These are phyloP conservation scores for Drosera capensis DNA, from an alignment of 148 eudicot species.

Conservation along the genomic window DNA sequence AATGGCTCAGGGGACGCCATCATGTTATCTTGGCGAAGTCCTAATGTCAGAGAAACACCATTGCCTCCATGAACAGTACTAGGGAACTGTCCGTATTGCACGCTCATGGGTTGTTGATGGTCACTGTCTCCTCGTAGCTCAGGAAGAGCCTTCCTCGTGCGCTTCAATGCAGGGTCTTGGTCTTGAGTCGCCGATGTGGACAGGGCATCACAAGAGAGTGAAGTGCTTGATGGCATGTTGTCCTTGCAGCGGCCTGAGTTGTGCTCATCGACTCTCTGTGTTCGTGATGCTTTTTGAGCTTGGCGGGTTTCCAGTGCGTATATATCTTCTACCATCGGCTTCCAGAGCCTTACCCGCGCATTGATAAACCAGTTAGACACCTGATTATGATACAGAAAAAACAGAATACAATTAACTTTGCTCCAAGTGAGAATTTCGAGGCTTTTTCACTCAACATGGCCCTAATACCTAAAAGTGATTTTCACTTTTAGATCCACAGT, in stretches of 20 bases:
- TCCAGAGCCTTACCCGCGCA: constrained; percentile 69
- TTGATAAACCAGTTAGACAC: constrained; percentile 88
- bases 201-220: neutral
- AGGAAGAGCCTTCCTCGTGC: constrained; percentile 5
- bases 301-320: constrained; percentile 7
- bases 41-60: constrained; percentile 8
- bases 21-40: constrained; percentile 9
- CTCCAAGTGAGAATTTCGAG: no score
- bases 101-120: constrained; percentile 1
- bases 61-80: neutral
- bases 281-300: neutral
- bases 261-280: neutral
- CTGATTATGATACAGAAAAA: no score
- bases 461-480: no score
- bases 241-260: no score
- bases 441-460: no score
- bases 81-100: neutral
- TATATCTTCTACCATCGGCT: constrained; percentile 58
- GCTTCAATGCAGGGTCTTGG: constrained; percentile 3
- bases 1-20: constrained; percentile 3
- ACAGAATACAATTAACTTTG: no score
- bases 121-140: neutral
- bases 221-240: neutral
- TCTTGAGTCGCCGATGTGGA: neutral
- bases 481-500: no score